These are phyloP conservation scores for Dryas octopetala DNA, from an alignment of 306 rosid species.

Conservation along the genomic window DNA sequence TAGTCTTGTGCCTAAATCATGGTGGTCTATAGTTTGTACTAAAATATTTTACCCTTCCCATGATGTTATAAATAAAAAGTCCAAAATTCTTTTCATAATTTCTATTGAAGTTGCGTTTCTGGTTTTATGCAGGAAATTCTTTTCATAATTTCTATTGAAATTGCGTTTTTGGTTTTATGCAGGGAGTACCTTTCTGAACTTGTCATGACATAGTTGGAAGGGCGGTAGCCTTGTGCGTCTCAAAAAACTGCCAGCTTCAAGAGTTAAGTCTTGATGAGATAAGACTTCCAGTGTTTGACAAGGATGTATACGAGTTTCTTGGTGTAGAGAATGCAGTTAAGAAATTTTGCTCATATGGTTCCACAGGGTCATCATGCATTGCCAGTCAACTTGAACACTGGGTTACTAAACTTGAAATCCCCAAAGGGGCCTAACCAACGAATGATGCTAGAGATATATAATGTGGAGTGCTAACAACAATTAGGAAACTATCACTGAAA, in stretches of 20 bases:
- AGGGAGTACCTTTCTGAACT: constrained; percentile 94
- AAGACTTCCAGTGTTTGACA: constrained; percentile 57
- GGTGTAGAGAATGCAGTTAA: constrained; percentile 80
- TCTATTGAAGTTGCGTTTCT: constrained; percentile 4
- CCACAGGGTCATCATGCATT: constrained; percentile 85
- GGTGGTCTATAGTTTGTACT: too few relatives aligned
- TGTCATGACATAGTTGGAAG: constrained; percentile 92
- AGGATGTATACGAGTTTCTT: constrained; percentile 82
- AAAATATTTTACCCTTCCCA: too few relatives aligned
- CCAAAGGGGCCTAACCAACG: neutral
- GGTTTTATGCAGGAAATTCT: too few relatives aligned
- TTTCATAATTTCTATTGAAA: constrained; percentile 8
- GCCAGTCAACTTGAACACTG: constrained; percentile 66
- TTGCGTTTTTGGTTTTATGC: constrained; percentile 20
- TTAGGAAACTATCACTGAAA: neutral
- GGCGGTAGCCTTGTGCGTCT: constrained; percentile 72
- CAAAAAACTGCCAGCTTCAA: constrained; percentile 61
- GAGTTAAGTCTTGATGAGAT: constrained; percentile 74
- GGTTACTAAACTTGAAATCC: constrained; percentile 56
- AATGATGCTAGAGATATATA: neutral
- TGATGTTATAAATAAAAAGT: neutral
- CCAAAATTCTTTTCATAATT: neutral
- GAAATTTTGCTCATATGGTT: constrained; percentile 85
- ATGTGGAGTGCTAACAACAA: neutral
- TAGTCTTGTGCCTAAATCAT: too few relatives aligned